A percentile compares a stretch with the other conserved stretches of the same genome.
These are phyloP conservation scores for Penicillium sp. DNA, from an alignment of 2,329 filamentous ascomycete genomes.

Conservation along the genomic window DNA sequence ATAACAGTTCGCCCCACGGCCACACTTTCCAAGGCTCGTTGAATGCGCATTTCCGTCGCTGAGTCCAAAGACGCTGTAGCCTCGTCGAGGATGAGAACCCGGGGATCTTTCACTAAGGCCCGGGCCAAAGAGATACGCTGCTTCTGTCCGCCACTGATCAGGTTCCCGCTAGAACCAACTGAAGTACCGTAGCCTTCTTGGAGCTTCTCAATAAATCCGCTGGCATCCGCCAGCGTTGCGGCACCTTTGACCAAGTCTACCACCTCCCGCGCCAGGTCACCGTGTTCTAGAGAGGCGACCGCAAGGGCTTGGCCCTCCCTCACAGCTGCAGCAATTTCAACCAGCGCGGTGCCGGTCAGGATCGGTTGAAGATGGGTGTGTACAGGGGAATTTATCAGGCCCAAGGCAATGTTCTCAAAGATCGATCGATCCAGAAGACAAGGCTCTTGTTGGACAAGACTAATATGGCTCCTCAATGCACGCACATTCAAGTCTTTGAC, in stretches of 20 bases:
- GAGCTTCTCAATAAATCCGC: constrained; percentile 21
- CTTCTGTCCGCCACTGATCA: constrained; percentile 74
- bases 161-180: constrained; percentile 71
- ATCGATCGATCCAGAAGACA: constrained; percentile 16
- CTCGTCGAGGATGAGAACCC: constrained; percentile 79
- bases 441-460: constrained; percentile 15
- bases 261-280: constrained; percentile 50
- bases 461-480: constrained; percentile 12
- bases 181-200: constrained; percentile 63
- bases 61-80: constrained; percentile 64
- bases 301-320: constrained; percentile 51
- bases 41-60: constrained; percentile 25
- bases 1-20: constrained; percentile 50
- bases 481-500: constrained; percentile 57
- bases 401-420: constrained; percentile 14
- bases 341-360: constrained; percentile 51
- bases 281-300: constrained; percentile 44
- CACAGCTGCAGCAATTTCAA: constrained; percentile 42
- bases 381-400: constrained; percentile 18
- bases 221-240: constrained; percentile 62
- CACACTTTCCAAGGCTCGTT: constrained; percentile 9
- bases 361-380: constrained; percentile 12
- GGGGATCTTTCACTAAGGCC: constrained; percentile 68
- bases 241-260: constrained; percentile 40
- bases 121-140: constrained; percentile 78